Base-by-base conservation (phyloP, 305 asterid species). In the Solanum hybrid region DNA sequence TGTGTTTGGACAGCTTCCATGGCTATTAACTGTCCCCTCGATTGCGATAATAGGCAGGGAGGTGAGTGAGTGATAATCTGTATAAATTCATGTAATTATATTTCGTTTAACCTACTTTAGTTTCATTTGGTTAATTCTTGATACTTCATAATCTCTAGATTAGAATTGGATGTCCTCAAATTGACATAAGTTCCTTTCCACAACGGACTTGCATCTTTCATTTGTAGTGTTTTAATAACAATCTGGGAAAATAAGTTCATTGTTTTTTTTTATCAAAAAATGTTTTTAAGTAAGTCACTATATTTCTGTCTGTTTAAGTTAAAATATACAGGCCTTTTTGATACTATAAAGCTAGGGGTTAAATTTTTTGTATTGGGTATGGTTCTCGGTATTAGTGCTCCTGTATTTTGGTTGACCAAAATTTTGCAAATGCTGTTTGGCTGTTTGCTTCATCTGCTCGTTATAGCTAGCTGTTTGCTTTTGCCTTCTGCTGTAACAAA, bases 11-110 rank as follows among this genome's bases (percentile, higher is more conserved):
- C 97, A 94, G 92, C 90, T 91, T 6, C 96, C 98, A 27, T 97
- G 98, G 99, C 90, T 97, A 72, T 82, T 96, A 90, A 94, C 97
- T 41, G 94, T 95, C 81, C 99, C 99, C 88, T 94, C 98, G 90
- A 95, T 96, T 90, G 95, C 97, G 79, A 95, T 97, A 79, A 97
- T 97, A 85, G 98, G 99, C 89, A 96, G 98, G 93, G 99, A 97
- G 99, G 99, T 96, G 86, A 92, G 99, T 95, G 87, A 92, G 91
- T 86, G 61, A 86, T 85, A 29, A 81, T 65, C 51, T 87, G 8
- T 73, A 68, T 33, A 37, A 12, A 14, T 41, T 68, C 17, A 17
- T 7, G 41, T 51, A 84, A 29, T 31, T 29, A 8, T 84, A 51
- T 51, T 84, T 83, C 37, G 6, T 3, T 83, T 83, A 17, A 17